phyloP scores from a whole-genome alignment of 2,329 filamentous ascomycete species.

The Beauveria sp. region DNA sequence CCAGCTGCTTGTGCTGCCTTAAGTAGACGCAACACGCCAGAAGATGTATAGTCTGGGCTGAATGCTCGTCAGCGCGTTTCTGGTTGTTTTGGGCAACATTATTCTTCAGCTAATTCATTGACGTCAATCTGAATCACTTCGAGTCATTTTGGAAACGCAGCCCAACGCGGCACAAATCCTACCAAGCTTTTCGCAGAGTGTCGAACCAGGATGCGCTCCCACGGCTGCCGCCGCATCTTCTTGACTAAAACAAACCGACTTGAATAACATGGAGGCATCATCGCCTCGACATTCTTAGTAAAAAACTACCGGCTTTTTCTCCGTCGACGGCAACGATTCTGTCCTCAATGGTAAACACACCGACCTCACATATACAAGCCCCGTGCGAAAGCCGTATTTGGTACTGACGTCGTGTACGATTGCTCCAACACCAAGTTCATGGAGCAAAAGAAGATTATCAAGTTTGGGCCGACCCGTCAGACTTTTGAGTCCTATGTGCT shows the following conservation, averaged over 20 bases:
- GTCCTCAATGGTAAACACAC: conserved; percentile 47
- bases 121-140: conserved; percentile 40
- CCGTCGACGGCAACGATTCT: conserved; percentile 46
- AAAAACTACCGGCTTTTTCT: conserved; percentile 42
- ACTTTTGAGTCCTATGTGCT: conserved; percentile 60
- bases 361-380: conserved; percentile 44
- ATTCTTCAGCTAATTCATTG: conserved; percentile 16
- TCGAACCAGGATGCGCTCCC: conserved; percentile 52
- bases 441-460: conserved; percentile 84
- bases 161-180: conserved; percentile 65
- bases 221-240: not conserved
- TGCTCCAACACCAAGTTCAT: conserved; percentile 78
- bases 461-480: conserved; percentile 59
- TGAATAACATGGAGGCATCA: conserved; percentile 41
- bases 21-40: not conserved
- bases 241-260: not conserved
- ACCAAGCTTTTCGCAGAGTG: conserved; percentile 58
- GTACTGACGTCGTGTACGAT: conserved; percentile 74
- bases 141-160: conserved; percentile 62
- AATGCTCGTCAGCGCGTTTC: not conserved
- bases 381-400: conserved; percentile 55
- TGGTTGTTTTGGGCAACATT: conserved; percentile 14
- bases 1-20: not conserved
- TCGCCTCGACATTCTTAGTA: conserved; percentile 48
- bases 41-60: not conserved